Base-by-base conservation (phyloP, 768 basidiomycete species). In the Kwoniella bestiolae region DNA sequence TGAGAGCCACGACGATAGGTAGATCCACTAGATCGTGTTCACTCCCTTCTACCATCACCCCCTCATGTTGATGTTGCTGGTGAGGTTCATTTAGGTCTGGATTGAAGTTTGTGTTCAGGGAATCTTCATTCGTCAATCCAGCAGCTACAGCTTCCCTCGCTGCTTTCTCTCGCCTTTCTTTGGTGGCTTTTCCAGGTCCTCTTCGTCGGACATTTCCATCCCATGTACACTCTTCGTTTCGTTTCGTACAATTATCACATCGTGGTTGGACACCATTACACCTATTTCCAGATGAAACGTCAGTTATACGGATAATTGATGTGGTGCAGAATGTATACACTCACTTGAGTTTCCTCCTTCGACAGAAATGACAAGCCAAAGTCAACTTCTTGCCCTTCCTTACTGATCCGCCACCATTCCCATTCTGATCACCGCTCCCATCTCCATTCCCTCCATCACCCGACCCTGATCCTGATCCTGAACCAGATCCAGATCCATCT, bases 311-410 rank as follows among this genome's bases (percentile, higher is more conserved):
- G 28, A 47, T 7, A 11, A 60, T 16, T 41, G 8, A 3, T 0
- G 5, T 41, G 12, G 12, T 11, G 18, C 38, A 14, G 12, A 34
- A 53, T 31, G 25, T 28, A 21, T 26, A 34, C 1, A 76, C 80
- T 69, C 69, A 82, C 77, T 80, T 82, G 60, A 81, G 76, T 63
- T 82, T 82, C 29, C 81, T 63, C 21, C 80, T 73, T 52, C 81
- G 72, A 53, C 81, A 82, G 63, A 82, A 82, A 60, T 82, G 81
- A 68, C 81, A 82, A 21, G 81, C 81, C 29, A 82, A 65, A 26
- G 72, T 64, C 16, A 75, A 65, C 62, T 76, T 78, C 55, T 72
- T 69, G n/a, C 46, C 56, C 46, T 55, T 63, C n/a, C 45, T 57
- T 3, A 41, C 53, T 21, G 18, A 18, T 9, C 53, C 56, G 9